Base-by-base conservation (phyloP, 306 rosid species). In the Styphnolobium japonicum region DNA sequence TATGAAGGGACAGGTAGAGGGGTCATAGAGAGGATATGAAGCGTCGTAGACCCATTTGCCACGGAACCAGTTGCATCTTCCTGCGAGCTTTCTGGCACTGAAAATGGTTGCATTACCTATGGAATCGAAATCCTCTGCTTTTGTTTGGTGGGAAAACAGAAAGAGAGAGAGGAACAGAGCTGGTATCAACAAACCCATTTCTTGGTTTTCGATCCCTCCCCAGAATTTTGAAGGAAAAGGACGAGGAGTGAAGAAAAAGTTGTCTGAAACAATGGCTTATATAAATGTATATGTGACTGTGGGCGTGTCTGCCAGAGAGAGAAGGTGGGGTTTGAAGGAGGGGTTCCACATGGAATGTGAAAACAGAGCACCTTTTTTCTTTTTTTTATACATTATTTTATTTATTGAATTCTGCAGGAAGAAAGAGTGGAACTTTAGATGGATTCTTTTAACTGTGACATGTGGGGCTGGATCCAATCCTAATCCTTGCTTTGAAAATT, bases 1-100 rank as follows among this genome's bases (percentile, higher is more conserved):
- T 83, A 95, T 51, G 85, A 95, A 95, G 79, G 96, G 99, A 62
- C 99, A 95, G 0, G 88, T 60, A 31, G 92, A 85, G 21, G 94
- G 81, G 55, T 88, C 72, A 53, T 93, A 95, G 51, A 86, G 94
- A 83, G 99, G 96, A 48, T 95, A 90, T 0, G 94, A 85, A 82
- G 93, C 31, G 53, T 95, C 99, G 74, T 86, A 91, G 0, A 90
- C 97, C 99, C 99, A 95, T 57, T 81, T 77, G 0, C 99, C 99
- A 0, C 52, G 73, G 39, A 82, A 86, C 82, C 45, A 82, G 64
- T 95, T 93, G 78, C 99, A 95, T 27, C 82, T 85, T 37, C 90
- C 88, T 10, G 86, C 90, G 0, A 92, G 88, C 15, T 85, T 83
- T 86, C 93, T 79, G 51, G 43, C 79, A 14, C 25, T 56, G 21